Evolutionary conservation across 2,329 filamentous ascomycete genomes (phyloP).

Genomic region (Blastomyces gilchristii): DNA sequence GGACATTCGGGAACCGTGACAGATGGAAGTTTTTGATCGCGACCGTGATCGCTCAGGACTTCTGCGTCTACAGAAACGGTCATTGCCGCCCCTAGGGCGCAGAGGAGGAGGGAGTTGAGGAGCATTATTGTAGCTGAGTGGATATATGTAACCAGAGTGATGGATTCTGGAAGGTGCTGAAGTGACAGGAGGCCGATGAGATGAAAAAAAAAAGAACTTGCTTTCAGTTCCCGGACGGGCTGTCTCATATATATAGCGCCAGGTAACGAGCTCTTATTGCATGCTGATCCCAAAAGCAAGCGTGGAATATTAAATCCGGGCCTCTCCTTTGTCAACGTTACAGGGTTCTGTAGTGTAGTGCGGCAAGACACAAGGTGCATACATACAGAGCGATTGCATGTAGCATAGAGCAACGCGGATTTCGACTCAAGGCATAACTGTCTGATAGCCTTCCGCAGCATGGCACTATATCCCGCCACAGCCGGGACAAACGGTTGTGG

Average conservation of each 20-base stretch:
- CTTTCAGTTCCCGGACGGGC: background rate
- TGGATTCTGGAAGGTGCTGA: background rate
- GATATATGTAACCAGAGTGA: background rate
- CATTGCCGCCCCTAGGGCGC: constrained; percentile 7
- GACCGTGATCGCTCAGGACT: background rate
- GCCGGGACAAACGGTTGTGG: background rate
- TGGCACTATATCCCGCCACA: background rate
- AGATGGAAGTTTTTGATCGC: background rate
- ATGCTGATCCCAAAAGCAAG: background rate
- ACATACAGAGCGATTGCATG: background rate
- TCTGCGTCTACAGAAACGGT: background rate
- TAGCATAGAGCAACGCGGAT: background rate
- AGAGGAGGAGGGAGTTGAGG: constrained; percentile 9
- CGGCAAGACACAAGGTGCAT: background rate
- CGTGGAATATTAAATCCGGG: background rate
- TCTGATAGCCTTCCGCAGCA: background rate
- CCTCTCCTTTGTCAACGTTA: background rate
- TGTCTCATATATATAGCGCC: background rate
- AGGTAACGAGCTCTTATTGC: background rate
- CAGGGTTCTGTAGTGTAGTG: background rate
- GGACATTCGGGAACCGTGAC: constrained; percentile 11
- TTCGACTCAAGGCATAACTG: too few species aligned
- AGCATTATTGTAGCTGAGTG: constrained; percentile 13
- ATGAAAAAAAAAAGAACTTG: background rate
- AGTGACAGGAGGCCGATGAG: background rate